A percentile compares a stretch with the other conserved stretches of the same genome.
Conservation (phyloP, 352 stramenopile genomes). For the Phytophthora cryptogea region DNA sequence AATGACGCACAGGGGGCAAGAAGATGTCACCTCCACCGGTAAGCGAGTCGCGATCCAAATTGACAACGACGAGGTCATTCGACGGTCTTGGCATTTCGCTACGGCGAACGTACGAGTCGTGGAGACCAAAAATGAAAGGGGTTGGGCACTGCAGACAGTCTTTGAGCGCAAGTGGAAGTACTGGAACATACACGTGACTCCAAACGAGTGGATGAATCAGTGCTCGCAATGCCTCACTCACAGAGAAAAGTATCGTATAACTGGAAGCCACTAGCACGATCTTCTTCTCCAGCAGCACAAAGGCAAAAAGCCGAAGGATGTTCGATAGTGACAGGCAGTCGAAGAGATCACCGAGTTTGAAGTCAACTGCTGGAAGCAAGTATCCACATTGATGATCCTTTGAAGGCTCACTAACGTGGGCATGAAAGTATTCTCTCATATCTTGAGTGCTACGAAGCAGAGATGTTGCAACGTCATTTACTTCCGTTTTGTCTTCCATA, state of each 20-base stretch:
- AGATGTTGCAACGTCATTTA: background rate
- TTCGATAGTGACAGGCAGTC: slow-evolving; percentile 63
- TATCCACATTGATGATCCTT: background rate
- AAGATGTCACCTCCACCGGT: slow-evolving; percentile 51
- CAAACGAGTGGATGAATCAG: slow-evolving; percentile 70
- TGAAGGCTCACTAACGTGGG: background rate
- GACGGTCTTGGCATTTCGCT: slow-evolving; percentile 54
- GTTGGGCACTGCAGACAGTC: slow-evolving; percentile 77
- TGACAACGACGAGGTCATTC: slow-evolving; percentile 58
- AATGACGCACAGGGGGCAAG: slow-evolving; percentile 42
- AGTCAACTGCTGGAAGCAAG: slow-evolving; percentile 33
- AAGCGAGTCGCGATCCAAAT: slow-evolving; percentile 57
- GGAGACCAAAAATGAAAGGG: slow-evolving; percentile 79
- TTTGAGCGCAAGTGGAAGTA: slow-evolving; percentile 65
- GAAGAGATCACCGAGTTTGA: slow-evolving; percentile 52
- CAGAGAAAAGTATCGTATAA: slow-evolving; percentile 65
- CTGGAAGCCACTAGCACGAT: slow-evolving; percentile 73
- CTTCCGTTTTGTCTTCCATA: background rate
- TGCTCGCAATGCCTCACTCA: slow-evolving; percentile 52
- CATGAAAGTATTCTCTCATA: slow-evolving; percentile 12
- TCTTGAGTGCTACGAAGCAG: slow-evolving; percentile 5
- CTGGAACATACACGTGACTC: slow-evolving; percentile 80
- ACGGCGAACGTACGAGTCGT: slow-evolving; percentile 56
- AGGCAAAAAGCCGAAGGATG: slow-evolving; percentile 62
- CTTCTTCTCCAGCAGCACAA: slow-evolving; percentile 72